Percentiles rank a stretch among this genome's conserved stretches.
phyloP scores from a whole-genome alignment of 768 basidiomycete species.

The Sporobolomyces phaffii region DNA sequence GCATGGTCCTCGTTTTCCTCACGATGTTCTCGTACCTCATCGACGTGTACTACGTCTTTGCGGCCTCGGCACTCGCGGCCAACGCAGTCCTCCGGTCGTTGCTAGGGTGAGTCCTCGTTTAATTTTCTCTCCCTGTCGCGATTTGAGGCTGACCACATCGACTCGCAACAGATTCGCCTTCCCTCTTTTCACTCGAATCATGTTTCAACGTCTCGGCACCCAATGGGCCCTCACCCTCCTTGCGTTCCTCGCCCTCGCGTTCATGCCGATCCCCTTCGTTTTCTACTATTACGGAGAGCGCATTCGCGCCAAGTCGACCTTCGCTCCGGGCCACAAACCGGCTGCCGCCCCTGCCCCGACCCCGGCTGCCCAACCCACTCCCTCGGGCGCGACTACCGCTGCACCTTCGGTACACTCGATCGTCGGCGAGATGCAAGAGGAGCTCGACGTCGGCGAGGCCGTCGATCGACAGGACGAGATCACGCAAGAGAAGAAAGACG shows the following conservation, averaged over 20 bases:
- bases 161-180: constrained; percentile 14
- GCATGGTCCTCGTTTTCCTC: constrained; percentile 58
- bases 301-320: constrained; percentile 35
- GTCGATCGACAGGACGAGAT: not conserved
- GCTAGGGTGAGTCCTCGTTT: constrained; percentile 35
- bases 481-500: not conserved
- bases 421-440: constrained; percentile 9
- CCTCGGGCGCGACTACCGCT: not conserved
- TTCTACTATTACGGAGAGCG: constrained; percentile 39
- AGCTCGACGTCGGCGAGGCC: constrained; percentile 1
- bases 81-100: constrained; percentile 43
- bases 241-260: constrained; percentile 36
- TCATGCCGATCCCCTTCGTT: constrained; percentile 34
- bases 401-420: not conserved
- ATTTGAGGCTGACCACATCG: not conserved
- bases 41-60: constrained; percentile 39
- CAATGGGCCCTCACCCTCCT: constrained; percentile 39
- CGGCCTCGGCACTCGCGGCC: constrained; percentile 42
- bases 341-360: constrained; percentile 7
- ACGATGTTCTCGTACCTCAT: constrained; percentile 12
- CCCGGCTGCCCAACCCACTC: not conserved
- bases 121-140: no score
- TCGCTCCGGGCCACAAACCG: constrained; percentile 30
- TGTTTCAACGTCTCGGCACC: constrained; percentile 41
- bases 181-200: constrained; percentile 27